Evolutionary conservation across 805 yeast species (phyloP).

Genomic region (Myxozyma lipomycoides): DNA sequence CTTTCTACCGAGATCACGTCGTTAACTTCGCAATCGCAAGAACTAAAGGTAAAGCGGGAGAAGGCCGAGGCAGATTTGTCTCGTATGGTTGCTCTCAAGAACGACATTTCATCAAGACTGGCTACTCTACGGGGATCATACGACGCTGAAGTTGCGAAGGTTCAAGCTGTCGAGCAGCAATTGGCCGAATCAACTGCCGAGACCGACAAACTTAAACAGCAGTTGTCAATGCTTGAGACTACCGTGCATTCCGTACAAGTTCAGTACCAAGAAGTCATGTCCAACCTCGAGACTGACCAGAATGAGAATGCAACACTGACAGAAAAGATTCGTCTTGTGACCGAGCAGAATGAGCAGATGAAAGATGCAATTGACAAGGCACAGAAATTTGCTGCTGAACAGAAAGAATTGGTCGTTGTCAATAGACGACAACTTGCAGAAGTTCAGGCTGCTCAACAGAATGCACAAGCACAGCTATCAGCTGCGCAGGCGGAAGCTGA

Average conservation of each 20-base stretch:
- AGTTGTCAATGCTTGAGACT: slow-evolving; percentile 73
- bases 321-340: slow-evolving; percentile 62
- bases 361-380: slow-evolving; percentile 53
- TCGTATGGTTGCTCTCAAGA: slow-evolving; percentile 61
- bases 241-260: slow-evolving; percentile 65
- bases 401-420: slow-evolving; percentile 60
- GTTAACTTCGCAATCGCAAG: slow-evolving; percentile 67
- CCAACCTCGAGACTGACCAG: slow-evolving; percentile 62
- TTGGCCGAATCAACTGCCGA: slow-evolving; percentile 61
- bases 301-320: slow-evolving; percentile 60
- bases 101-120: slow-evolving; percentile 70
- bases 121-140: slow-evolving; percentile 62
- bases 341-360: slow-evolving; percentile 60
- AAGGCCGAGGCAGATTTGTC: slow-evolving; percentile 74
- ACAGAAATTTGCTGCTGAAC: slow-evolving; percentile 55
- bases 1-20: slow-evolving; percentile 80
- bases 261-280: slow-evolving; percentile 58
- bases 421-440: slow-evolving; percentile 67
- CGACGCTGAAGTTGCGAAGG: slow-evolving; percentile 73
- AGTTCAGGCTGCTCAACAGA: slow-evolving; percentile 48
- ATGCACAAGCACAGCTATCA: slow-evolving; percentile 44
- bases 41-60: slow-evolving; percentile 62
- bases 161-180: slow-evolving; percentile 63
- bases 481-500: slow-evolving; percentile 26
- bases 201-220: slow-evolving; percentile 64